phyloP scores from a whole-genome alignment of 192 early-diverging fungal genomes.

The Funneliformis mosseae region DNA sequence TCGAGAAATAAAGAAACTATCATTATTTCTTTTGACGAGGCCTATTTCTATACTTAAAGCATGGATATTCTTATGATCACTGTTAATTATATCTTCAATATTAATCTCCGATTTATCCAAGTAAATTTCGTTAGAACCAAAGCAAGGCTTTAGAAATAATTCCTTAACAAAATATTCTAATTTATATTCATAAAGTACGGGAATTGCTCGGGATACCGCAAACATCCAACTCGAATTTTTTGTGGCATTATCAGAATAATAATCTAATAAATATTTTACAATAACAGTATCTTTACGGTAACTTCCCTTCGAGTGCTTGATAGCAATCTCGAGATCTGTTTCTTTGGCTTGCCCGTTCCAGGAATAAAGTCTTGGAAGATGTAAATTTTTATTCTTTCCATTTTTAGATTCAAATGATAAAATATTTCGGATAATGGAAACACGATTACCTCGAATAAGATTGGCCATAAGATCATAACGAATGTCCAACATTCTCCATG shows the following conservation, averaged over 20 bases:
- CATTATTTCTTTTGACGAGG: neutral
- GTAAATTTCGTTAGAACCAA: neutral
- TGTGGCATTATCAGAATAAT: neutral
- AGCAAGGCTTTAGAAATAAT: neutral
- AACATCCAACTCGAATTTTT: neutral
- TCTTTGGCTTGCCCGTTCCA: neutral
- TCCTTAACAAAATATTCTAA: neutral
- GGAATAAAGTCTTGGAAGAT: neutral
- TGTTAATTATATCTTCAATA: neutral
- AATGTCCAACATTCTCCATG: neutral
- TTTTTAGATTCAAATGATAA: neutral
- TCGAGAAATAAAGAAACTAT: too few species aligned
- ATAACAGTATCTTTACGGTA: neutral
- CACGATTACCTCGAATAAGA: neutral
- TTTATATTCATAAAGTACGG: neutral
- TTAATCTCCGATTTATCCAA: neutral
- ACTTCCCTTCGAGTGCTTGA: neutral
- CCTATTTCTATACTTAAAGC: neutral
- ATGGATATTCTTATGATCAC: neutral
- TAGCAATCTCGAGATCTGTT: neutral
- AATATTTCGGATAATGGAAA: neutral
- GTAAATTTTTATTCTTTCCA: neutral
- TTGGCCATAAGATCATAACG: neutral
- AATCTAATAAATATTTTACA: slow-evolving; percentile 1
- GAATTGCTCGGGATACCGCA: neutral